A percentile compares a stretch with the other conserved stretches of the same genome.
Evolutionary conservation across 768 basidiomycete genomes (phyloP).

Genomic region (Tulasnella sp.): DNA sequence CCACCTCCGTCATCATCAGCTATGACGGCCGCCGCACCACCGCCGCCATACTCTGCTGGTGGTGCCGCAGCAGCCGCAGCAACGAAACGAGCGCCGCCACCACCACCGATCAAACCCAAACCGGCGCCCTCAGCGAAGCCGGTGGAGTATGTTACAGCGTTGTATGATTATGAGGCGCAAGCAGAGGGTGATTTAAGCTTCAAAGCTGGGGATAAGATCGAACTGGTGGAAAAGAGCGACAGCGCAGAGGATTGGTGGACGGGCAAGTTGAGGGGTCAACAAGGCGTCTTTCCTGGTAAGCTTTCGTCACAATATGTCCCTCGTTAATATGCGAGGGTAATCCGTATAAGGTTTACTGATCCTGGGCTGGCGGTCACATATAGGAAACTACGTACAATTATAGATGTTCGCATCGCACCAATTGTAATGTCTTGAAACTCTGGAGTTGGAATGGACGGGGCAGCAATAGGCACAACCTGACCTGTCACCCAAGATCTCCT

Average conservation of each 20-base stretch:
- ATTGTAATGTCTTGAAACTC: too few relatives aligned
- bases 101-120: conserved; percentile 83
- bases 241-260: conserved; percentile 98
- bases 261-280: conserved; percentile 65
- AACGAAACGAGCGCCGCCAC: conserved; percentile 81
- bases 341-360: background rate
- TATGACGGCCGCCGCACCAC: conserved; percentile 32
- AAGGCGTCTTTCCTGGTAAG: conserved; percentile 75
- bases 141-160: conserved; percentile 71
- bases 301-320: background rate
- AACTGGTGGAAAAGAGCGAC: conserved; percentile 70
- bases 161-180: conserved; percentile 93
- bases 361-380: background rate
- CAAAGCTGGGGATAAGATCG: conserved; percentile 79
- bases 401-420: too few relatives aligned
- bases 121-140: conserved; percentile 48
- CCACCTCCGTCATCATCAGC: conserved; percentile 31
- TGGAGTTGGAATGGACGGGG: too few relatives aligned
- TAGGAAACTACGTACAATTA: conserved; percentile 22
- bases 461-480: too few relatives aligned
- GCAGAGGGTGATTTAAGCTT: conserved; percentile 91
- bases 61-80: conserved; percentile 29
- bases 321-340: background rate
- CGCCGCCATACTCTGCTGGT: conserved; percentile 34
- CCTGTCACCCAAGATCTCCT: too few relatives aligned